Evolutionary conservation across 1,284 basidiomycete species (phyloP), one percentile per base, ranked within the genome.

Genomic region (Papiliotrema nemorosa): DNA sequence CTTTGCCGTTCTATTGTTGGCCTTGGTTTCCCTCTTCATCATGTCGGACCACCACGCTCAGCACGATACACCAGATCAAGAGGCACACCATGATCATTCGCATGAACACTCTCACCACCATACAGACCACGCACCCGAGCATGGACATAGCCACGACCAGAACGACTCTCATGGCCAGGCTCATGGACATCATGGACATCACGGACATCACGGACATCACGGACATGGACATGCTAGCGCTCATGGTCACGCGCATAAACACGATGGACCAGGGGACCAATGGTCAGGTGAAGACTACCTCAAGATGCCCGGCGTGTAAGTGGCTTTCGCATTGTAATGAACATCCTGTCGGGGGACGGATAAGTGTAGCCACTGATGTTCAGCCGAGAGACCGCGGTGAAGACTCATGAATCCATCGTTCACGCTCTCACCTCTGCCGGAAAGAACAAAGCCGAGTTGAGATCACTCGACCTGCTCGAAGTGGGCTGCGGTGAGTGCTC

Each of bases 281-380:
- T 70, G 68, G 68, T 55, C 58, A 34, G 66, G 62, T 21, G 57
- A 61, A 14, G 53, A 63, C n/a, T 70, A 70, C 49, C 53, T 64
- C 35, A 42, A 44, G 25, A 49, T 43, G 18, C 63, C 63, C 2
- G 62, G 63, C 13, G 50, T 62, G 64, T 69, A 44, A 61, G 63
- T 62, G 24, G 12, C n/a, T 16, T 25, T n/a, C 26, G n/a, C n/a
- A n/a, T n/a, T n/a, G n/a, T 36, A 26, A 24, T 27, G 10, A n/a
- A 13, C 12, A 9, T 9, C 7, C 9, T 12, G 10, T 24, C 39
- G 24, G 10, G 20, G 39, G 9, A 7, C 39, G 35, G 41, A 27
- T 5, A 14, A 16, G 33, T 31, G 31, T 31, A 12, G n/a, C 27
- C 44, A 39, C 21, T 42, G 25, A 25, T 20, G 47, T 4, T 14